Base-by-base conservation (phyloP, 352 stramenopile genomes). In the Phytopythium helicoides region DNA sequence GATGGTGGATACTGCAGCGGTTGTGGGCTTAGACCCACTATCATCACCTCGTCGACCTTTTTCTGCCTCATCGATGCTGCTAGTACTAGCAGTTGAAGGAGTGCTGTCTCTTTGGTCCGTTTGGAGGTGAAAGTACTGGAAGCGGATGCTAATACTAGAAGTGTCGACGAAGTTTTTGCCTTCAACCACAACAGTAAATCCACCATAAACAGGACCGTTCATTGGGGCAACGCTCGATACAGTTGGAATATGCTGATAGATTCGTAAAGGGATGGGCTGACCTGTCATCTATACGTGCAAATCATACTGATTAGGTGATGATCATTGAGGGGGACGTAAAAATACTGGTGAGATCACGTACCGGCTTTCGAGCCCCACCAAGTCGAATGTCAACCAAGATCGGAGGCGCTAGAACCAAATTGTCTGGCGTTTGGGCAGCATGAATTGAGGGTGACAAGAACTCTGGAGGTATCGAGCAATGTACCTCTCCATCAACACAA, bases 161-260 rank as follows among this genome's bases (percentile, higher is more conserved):
- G 83, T 90, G 38, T 92, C 65, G 39, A 90, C 64, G 28, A 92
- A 91, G 4, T 67, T 70, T 11, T 53, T 57, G 11, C 84, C 84
- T 37, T 87, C 75, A 15, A 94, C 64, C 11, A 79, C 66, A 18
- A 94, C 54, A 0, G 60, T 36, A 45, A 83, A 85, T 2, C 79
- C 80, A 11, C 84, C 84, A 41, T 89, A 94, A 15, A 94, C 75
- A 12, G 84, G 79, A 0, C 84, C 84, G 52, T 91, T 86, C 62
- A 83, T 81, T 0, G 84, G 84, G 0, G 79, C 52, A 1, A 94
- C 54, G 2, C 62, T 42, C 1, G 47, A 46, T 16, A 90, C 60
- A 0, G 25, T 50, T 0, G 83, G 81, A 3, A 76, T 64, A 11
- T 72, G 40, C 16, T 54, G 51, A 42, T 91, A 90, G 18, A 90